phyloP scores from a whole-genome alignment of 768 basidiomycete species.

The Fistulinella prunicolor region DNA sequence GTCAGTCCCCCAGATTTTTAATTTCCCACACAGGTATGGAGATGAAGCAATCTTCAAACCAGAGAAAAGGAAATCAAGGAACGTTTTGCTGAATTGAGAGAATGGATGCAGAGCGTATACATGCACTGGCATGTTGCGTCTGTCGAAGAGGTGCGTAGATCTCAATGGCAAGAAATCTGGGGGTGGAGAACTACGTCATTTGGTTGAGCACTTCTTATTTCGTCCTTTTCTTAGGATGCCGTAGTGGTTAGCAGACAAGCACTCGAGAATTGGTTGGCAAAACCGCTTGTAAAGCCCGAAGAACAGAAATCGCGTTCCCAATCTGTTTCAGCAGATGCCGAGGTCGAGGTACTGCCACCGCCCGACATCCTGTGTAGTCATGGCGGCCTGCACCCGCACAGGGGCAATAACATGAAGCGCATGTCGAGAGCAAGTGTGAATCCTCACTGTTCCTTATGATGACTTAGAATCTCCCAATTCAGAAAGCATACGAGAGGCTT shows the following conservation, averaged over 20 bases:
- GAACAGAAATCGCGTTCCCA: conserved; percentile 18
- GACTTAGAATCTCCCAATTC: background rate
- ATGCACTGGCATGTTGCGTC: conserved; percentile 54
- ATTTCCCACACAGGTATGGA: conserved; percentile 15
- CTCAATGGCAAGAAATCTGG: conserved; percentile 4
- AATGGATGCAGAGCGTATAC: conserved; percentile 59
- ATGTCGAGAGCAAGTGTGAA: conserved; percentile 47
- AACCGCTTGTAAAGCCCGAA: conserved; percentile 27
- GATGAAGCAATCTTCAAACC: conserved; percentile 10
- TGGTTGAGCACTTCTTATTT: conserved; percentile 13
- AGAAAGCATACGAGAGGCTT: conserved; percentile 28
- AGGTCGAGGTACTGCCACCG: conserved; percentile 29
- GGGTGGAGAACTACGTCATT: conserved; percentile 4
- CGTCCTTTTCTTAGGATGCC: conserved; percentile 39
- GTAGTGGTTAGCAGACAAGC: conserved; percentile 59
- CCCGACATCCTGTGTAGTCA: conserved; percentile 62
- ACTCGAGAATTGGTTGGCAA: conserved; percentile 59
- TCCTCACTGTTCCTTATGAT: background rate
- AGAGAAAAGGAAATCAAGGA: conserved; percentile 44
- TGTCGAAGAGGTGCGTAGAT: conserved; percentile 43
- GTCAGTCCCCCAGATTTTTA: conserved; percentile 36
- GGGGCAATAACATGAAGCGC: conserved; percentile 63
- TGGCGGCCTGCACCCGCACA: conserved; percentile 56
- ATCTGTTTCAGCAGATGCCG: conserved; percentile 12
- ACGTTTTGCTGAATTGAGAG: conserved; percentile 49